Base-by-base conservation (phyloP, 768 basidiomycete species). In the Boletus vermiculosoides region DNA sequence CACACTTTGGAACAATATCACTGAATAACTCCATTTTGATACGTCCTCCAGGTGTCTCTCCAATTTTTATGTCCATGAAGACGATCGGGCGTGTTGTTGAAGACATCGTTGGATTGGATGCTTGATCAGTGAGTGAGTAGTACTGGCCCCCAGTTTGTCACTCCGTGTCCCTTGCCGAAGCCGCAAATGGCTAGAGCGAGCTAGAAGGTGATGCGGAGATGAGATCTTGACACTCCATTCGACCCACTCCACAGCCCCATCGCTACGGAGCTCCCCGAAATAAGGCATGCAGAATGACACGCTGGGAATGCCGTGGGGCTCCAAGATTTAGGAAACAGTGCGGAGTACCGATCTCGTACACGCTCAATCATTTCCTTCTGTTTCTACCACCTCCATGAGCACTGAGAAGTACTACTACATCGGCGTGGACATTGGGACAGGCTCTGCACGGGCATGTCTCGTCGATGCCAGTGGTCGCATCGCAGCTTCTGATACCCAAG, bases 21-120 rank as follows among this genome's bases (percentile, higher is more conserved):
- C 88, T 91, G 74, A 96, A 98, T 18, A 99, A 78, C 73, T 99
- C 96, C 87, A 99, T 96, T 77, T 98, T 98, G 63, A 99, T 80
- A 33, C 97, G 77, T 16, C 95, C 96, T 4, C 93, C 93, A 33
- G 92, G 92, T 0, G 94, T 98, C 76, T 98, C 96, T 44, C 97
- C 97, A 48, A 99, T 98, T 48, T 90, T 84, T 58, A 98, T 78
- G 69, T 99, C 97, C 86, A 99, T 95, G 72, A 99, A 99, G 54
- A 97, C 94, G 46, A 99, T 77, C 0, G 97, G 96, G 18, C 96
- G 83, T 3, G 80, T 76, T 31, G 78, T 71, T 20, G 78, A 76
- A 33, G 82, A 74, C 78, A 79, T 80, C 55, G 52, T 30, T 53
- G 44, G 8, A 33, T 7, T 28, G 5, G 49, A 25, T 45, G 39